A percentile compares a stretch with the other conserved stretches of the same genome.
Conservation (phyloP, 1,284 basidiomycete genomes). For the Meripilus lineatus region DNA sequence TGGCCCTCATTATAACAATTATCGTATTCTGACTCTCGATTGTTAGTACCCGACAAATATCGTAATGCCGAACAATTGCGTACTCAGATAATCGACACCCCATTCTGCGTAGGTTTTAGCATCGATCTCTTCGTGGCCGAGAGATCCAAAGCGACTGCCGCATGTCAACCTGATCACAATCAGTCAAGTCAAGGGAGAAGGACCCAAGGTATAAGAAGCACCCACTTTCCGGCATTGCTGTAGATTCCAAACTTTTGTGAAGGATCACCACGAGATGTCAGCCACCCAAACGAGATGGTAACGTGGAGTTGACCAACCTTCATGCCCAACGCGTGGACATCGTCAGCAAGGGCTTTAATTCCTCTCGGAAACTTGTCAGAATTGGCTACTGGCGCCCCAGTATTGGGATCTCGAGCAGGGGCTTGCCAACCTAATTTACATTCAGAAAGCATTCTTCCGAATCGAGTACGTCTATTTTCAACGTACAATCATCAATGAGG, state of each 20-base stretch:
- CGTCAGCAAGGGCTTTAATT: slow-evolving; percentile 35
- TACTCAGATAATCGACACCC: slow-evolving; percentile 40
- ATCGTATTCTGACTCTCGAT: slow-evolving; percentile 34
- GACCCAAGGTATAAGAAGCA: no score
- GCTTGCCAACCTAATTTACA: slow-evolving; percentile 30
- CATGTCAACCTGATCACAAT: slow-evolving; percentile 38
- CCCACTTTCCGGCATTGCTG: slow-evolving; percentile 38
- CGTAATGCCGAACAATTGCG: slow-evolving; percentile 8
- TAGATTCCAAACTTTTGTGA: slow-evolving; percentile 39
- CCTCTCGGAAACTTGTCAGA: slow-evolving; percentile 40
- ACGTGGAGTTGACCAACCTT: slow-evolving; percentile 24
- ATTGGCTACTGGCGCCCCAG: slow-evolving; percentile 30
- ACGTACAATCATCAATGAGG: slow-evolving; percentile 31
- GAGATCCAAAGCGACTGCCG: slow-evolving; percentile 37
- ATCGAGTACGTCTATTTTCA: not conserved
- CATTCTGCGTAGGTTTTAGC: slow-evolving; percentile 41
- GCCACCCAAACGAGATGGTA: not conserved
- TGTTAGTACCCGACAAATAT: not conserved
- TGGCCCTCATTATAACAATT: slow-evolving; percentile 43
- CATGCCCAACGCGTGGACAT: slow-evolving; percentile 38
- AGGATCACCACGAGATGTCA: not conserved
- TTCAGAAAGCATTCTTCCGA: not conserved
- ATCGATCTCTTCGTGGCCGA: slow-evolving; percentile 43
- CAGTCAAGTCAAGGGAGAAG: no score
- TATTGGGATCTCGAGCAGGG: slow-evolving; percentile 23